phyloP scores from a whole-genome alignment of 805 yeast species.

The Pichia cephalocereana region DNA sequence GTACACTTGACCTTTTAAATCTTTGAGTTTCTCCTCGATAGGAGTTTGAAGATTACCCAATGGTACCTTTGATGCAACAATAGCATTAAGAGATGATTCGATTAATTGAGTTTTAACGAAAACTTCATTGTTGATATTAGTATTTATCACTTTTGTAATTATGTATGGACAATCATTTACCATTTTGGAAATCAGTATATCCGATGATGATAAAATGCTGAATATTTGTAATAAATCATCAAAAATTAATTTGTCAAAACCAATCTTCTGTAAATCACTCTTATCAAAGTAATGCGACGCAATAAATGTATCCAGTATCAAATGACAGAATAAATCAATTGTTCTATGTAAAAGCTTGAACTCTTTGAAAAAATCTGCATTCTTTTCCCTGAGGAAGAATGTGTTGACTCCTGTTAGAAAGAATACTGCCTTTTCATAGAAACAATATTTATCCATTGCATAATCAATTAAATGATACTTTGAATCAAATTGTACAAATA shows the following conservation, averaged over 20 bases:
- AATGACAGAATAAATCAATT: slow-evolving; percentile 2
- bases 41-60: neutral
- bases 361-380: neutral
- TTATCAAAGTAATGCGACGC: neutral
- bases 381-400: slow-evolving; percentile 11
- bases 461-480: slow-evolving; percentile 16
- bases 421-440: slow-evolving; percentile 12
- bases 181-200: slow-evolving; percentile 19
- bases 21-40: neutral
- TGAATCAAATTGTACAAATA: slow-evolving; percentile 18
- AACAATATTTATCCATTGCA: slow-evolving; percentile 9
- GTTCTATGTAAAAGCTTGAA: slow-evolving; percentile 11
- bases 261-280: neutral
- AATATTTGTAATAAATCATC: slow-evolving; percentile 8
- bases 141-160: neutral
- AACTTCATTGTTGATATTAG: neutral
- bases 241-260: slow-evolving; percentile 11
- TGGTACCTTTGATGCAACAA: neutral
- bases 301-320: neutral
- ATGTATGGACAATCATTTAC: slow-evolving; percentile 16
- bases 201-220: slow-evolving; percentile 12
- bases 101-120: neutral
- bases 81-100: neutral
- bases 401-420: slow-evolving; percentile 23
- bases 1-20: neutral